These are phyloP conservation scores for Suillus lakei DNA, from an alignment of 768 basidiomycete genomes.

Conservation along the genomic window DNA sequence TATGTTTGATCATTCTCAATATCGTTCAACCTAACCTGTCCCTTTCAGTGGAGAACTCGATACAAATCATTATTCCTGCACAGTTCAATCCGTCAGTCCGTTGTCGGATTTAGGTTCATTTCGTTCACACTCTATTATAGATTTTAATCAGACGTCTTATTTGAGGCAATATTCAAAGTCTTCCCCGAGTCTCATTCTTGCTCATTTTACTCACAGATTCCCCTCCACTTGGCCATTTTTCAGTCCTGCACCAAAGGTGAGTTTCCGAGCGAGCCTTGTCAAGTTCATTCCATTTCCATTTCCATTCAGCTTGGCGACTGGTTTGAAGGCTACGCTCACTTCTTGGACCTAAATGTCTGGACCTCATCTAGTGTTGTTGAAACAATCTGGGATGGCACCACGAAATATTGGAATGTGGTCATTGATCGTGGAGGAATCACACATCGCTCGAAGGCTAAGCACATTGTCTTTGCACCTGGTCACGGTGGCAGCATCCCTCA, in stretches of 20 bases:
- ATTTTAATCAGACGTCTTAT: constrained; percentile 60
- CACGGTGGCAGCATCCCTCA: constrained; percentile 50
- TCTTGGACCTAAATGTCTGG: constrained; percentile 68
- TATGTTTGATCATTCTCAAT: constrained; percentile 12
- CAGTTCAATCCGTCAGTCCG: constrained; percentile 49
- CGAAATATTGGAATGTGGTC: constrained; percentile 47
- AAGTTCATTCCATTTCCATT: background rate
- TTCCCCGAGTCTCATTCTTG: background rate
- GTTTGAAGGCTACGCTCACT: constrained; percentile 62
- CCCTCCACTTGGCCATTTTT: constrained; percentile 58
- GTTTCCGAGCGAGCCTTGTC: background rate
- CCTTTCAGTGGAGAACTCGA: constrained; percentile 52
- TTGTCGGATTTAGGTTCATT: constrained; percentile 9
- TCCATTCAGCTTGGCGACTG: constrained; percentile 56
- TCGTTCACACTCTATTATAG: constrained; percentile 28
- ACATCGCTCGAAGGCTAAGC: constrained; percentile 45
- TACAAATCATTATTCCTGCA: constrained; percentile 62
- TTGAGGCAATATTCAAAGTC: constrained; percentile 41
- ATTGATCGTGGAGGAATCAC: constrained; percentile 35
- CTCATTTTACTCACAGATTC: constrained; percentile 41
- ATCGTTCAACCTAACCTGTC: background rate
- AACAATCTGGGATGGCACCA: constrained; percentile 39
- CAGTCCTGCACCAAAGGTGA: constrained; percentile 54
- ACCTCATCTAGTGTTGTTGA: constrained; percentile 46
- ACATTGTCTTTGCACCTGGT: constrained; percentile 63